Conservation (phyloP, 345 rosid genomes). For the Populus ilicifolia region DNA sequence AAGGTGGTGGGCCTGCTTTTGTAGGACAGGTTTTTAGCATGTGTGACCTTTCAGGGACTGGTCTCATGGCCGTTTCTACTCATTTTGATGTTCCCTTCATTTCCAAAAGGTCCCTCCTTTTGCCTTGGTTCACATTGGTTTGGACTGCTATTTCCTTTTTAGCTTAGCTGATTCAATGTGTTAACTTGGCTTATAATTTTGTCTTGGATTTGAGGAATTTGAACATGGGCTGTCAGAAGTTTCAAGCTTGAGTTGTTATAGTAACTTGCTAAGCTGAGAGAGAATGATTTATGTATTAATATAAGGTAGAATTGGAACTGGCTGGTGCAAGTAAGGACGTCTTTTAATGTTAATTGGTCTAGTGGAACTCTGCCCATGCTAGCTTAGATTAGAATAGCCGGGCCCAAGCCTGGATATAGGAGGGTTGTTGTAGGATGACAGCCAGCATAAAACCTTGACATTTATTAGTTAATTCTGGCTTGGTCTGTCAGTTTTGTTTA, state of each 20-base stretch:
- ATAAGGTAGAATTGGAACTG: background rate
- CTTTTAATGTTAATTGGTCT: background rate
- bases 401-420: background rate
- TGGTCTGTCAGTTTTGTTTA: background rate
- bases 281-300: background rate
- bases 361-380: background rate
- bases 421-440: background rate
- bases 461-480: background rate
- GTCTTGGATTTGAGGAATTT: background rate
- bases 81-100: slow-evolving; percentile 87
- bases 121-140: background rate
- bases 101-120: slow-evolving; percentile 54
- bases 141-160: background rate
- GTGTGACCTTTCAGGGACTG: slow-evolving; percentile 97
- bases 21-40: slow-evolving; percentile 96
- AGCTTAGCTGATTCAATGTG: background rate
- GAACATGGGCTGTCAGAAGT: background rate
- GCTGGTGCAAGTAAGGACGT: background rate
- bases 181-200: background rate
- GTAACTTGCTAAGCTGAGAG: background rate
- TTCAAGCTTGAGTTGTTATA: background rate
- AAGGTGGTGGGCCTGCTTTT: slow-evolving; percentile 86
- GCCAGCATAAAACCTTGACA: background rate
- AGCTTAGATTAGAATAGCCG: background rate
- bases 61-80: slow-evolving; percentile 93